A percentile compares a stretch with the other conserved stretches of the same genome.
These are phyloP conservation scores for Pulveroboletus ravenelii DNA, from an alignment of 768 basidiomycete species.

Conservation along the genomic window DNA sequence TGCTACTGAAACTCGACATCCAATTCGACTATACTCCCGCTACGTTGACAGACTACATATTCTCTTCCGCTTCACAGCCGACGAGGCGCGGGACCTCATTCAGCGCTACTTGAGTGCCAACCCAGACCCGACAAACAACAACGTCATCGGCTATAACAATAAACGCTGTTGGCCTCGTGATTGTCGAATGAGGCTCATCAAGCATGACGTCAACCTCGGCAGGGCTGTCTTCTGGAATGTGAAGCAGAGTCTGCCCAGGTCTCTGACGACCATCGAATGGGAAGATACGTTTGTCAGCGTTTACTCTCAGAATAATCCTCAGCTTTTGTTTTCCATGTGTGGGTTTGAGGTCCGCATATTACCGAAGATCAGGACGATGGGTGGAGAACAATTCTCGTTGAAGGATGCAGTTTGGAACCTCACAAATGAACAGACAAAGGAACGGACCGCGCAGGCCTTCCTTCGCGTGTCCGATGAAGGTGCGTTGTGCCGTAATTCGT, in stretches of 20 bases:
- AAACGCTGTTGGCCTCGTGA: constrained; percentile 99
- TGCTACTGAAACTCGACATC: constrained; percentile 91
- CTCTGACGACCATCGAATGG: constrained; percentile 98
- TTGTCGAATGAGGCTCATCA: constrained; percentile 98
- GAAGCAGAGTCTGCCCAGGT: constrained; percentile 92
- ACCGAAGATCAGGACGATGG: constrained; percentile 92
- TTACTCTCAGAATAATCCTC: constrained; percentile 96
- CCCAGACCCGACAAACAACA: constrained; percentile 98
- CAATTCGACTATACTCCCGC: constrained; percentile 96
- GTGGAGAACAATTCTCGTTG: constrained; percentile 94
- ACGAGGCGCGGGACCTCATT: constrained; percentile 95
- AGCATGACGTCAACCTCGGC: constrained; percentile 98
- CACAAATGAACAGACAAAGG: constrained; percentile 95
- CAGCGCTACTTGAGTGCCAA: constrained; percentile 97
- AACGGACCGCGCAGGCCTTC: constrained; percentile 97
- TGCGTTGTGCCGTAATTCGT: constrained; percentile 18
- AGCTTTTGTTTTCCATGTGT: constrained; percentile 96
- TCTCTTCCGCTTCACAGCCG: constrained; percentile 95
- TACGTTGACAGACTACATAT: constrained; percentile 95
- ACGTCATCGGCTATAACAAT: constrained; percentile 98
- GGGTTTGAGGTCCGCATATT: constrained; percentile 98
- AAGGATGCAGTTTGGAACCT: constrained; percentile 97
- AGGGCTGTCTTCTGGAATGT: constrained; percentile 99
- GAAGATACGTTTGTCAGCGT: constrained; percentile 97
- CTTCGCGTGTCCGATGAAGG: constrained; percentile 95